Base-by-base conservation (phyloP, 768 basidiomycete genomes). In the Lactifluus echinatus region DNA sequence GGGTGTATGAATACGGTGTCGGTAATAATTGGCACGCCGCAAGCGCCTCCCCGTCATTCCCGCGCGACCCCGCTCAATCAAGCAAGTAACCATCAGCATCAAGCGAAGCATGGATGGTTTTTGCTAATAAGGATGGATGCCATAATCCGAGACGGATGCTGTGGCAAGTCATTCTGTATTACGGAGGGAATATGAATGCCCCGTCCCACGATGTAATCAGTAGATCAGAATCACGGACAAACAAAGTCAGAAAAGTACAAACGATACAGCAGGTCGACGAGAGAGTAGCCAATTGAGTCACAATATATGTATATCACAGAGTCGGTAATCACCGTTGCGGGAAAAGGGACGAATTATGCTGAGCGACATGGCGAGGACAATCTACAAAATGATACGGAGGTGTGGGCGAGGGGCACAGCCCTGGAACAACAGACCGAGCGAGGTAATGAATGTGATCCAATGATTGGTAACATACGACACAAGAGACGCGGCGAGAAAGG, bases 291-390 rank as follows among this genome's bases (percentile, higher is more conserved):
- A 39, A 33, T 49, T 19, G 24, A 40, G 31, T 48, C 57, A 57
- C 56, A 53, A 33, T 40, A 29, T 43, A 58, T 59, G 58, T 59
- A 59, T 59, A 39, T 59, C 58, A 59, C 58, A 59, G 58, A 45
- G 52, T 59, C 34, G 53, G 58, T 50, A 43, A 53, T 43, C 49
- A 55, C 58, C 53, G 48, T 55, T 59, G 58, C 48, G 24, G 48
- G 15, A 37, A 36, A 50, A 28, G 36, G 36, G 31, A n/a, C 39
- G 31, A 15, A 28, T 31, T n/a, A 31, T 8, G 48, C 19, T 23
- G 52, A 54, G 53, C 36, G 7, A 42, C 42, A 50, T 40, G 48
- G 50, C 26, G 23, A 48, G 24, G 48, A 37, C 5, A 24, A 53
- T 57, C 52, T 59, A 53, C 39, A 24, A 15, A 40, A 29, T 43